Conservation (phyloP, 176 grass and related monocot species). For the Eleusine coracana region DNA sequence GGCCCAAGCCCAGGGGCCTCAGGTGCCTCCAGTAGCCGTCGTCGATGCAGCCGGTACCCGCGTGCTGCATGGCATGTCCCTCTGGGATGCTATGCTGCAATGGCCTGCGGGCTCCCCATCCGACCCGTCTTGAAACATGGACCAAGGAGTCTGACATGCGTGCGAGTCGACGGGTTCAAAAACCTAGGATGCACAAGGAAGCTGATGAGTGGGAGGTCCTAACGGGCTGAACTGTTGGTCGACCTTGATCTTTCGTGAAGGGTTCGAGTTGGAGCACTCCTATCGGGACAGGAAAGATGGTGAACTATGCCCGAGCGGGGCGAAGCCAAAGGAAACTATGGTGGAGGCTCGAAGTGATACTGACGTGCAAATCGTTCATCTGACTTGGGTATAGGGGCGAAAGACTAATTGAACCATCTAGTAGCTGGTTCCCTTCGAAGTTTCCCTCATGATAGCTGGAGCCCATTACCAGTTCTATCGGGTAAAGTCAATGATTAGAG, state of each 20-base stretch:
- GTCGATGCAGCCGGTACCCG: no score
- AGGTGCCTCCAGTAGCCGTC: no score
- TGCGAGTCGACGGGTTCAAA: conserved; percentile 42
- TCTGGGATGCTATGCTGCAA: not conserved
- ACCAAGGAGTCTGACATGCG: conserved; percentile 64
- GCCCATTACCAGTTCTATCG: conserved; percentile 55
- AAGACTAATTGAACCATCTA: conserved; percentile 79
- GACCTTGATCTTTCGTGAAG: conserved; percentile 75
- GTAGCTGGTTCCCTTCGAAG: conserved; percentile 58
- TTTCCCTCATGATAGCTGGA: conserved; percentile 58
- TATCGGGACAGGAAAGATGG: conserved; percentile 77
- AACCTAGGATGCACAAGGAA: not conserved
- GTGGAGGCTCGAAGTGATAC: conserved; percentile 85
- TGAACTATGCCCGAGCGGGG: conserved; percentile 79
- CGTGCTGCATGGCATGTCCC: no score
- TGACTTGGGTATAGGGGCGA: conserved; percentile 83
- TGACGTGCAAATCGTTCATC: conserved; percentile 85
- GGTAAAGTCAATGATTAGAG: conserved; percentile 70
- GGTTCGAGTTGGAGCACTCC: conserved; percentile 70
- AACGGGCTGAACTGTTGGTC: conserved; percentile 44
- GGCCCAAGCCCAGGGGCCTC: no score
- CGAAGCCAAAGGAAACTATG: conserved; percentile 74
- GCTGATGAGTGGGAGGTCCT: no score
- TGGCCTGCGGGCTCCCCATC: conserved; percentile 44
- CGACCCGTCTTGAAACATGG: conserved; percentile 80